Evolutionary conservation across 2,329 filamentous ascomycete species (phyloP), one percentile per base, ranked within the genome.

Genomic region (Beauveria brongniartii): DNA sequence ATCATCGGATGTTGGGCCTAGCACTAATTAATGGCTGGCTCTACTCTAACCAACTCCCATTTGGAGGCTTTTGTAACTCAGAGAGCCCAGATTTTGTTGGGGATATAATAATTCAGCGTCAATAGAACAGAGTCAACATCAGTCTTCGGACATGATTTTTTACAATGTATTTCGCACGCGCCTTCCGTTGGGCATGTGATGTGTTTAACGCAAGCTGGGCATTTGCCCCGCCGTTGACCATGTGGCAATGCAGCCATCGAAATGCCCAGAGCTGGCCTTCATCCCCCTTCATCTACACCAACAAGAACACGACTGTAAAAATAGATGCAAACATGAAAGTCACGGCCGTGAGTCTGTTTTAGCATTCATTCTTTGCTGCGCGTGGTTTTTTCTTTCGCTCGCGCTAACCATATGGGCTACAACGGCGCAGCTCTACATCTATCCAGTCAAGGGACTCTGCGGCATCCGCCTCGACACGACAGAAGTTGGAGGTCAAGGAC

Each of bases 381-480:
- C 48, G 16, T n/a, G 1, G 16, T 24, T 4, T 26, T 16, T 6
- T 18, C 50, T 41, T 30, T 30, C 2, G 20, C 37, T 26, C 24
- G 24, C 20, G 51, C 34, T 54, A 41, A 54, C 51, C 34, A 12
- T 3, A 20, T n/a, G 8, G 9, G 26, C 12, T 37, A 37, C 24
- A 22, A 40, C 26, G 26, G 26, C 14, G 5, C 43, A 75, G 72
- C 78, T 91, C 41, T 89, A 86, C 72, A 79, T 88, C 53, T 90
- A 91, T 70, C 88, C 89, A 47, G 86, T 91, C 74, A 91, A 91
- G 70, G 86, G 81, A 8, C 79, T 91, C n/a, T 82, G 85, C 41
- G 83, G 82, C 55, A 81, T 87, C 59, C 71, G 78, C 20, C 74
- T 91, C 37, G 62, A 76, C 5, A 71, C 74, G 0, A 79, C 85